These are phyloP conservation scores for Pseudognaphalium luteoalbum DNA, from an alignment of 129 eudicot genomes.

Conservation along the genomic window DNA sequence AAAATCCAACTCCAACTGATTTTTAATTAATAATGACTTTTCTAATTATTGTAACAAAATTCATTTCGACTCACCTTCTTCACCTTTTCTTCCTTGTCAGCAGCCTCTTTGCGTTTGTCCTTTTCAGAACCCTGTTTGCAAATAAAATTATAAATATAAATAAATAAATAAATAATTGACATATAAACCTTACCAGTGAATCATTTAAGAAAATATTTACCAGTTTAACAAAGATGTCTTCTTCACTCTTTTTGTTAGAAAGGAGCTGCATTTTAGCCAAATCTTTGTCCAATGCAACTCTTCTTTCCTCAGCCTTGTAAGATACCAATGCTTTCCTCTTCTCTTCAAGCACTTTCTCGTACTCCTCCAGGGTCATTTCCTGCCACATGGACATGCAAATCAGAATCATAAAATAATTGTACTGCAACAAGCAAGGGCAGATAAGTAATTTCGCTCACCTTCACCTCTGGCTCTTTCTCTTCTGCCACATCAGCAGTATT, in stretches of 20 bases:
- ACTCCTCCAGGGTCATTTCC: constrained; percentile 96
- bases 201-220: constrained; percentile 28
- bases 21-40: not conserved
- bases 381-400: constrained; percentile 11
- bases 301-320: constrained; percentile 64
- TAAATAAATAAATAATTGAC: not conserved
- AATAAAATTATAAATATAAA: not conserved
- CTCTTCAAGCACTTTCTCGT: constrained; percentile 84
- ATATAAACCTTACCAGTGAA: not conserved
- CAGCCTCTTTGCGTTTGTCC: constrained; percentile 75
- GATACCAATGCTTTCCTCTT: constrained; percentile 71
- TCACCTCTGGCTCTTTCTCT: constrained; percentile 72
- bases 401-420: not conserved
- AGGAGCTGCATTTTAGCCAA: constrained; percentile 75
- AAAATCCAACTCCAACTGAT: not conserved
- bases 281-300: constrained; percentile 65
- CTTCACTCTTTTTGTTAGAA: constrained; percentile 76
- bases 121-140: constrained; percentile 70
- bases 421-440: not conserved
- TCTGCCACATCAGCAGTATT: constrained; percentile 51
- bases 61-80: constrained; percentile 51
- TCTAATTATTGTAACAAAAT: not conserved
- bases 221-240: constrained; percentile 79
- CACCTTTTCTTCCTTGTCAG: constrained; percentile 68
- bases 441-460: constrained; percentile 35